Base-by-base conservation (phyloP, 495 filamentous ascomycete species). In the Cairneyella variabilis region DNA sequence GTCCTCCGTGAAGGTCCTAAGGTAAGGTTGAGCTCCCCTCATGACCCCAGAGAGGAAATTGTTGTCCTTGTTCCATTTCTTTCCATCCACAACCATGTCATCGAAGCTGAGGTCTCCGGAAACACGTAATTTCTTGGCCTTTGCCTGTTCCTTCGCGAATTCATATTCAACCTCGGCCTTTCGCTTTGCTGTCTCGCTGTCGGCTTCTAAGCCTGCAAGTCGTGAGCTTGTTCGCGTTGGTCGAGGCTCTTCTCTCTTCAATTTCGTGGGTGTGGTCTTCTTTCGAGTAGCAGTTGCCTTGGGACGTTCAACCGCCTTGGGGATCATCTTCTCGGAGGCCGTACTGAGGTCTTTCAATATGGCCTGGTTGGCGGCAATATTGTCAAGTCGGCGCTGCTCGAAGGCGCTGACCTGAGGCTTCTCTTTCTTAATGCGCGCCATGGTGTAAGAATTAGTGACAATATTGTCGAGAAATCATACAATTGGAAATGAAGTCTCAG, bases 41-140 rank as follows among this genome's bases (percentile, higher is more conserved):
- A 77, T 80, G 5, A 88, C 73, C 54, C 81, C 77, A 0, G 77
- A 73, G 12, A 79, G 48, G 68, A 76, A 78, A 40, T 76, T 66
- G 66, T 77, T 60, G 50, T 70, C 69, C 65, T 76, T 58, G 66
- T 74, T 71, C 72, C 72, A 79, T 57, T 84, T 84, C 61, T 84
- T 83, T 0, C 91, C 90, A 14, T 85, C 83, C 3, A 95, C 84
- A 30, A 90, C 73, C 61, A 95, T 89, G 54, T 92, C 87, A 23
- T 80, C 83, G 18, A 91, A 76, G 21, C 83, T 78, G 50, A 91
- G 74, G 30, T 86, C 82, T 14, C 83, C 90, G 4, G 79, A 80
- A 22, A 90, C 76, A 22, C 91, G 78, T 60, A 82, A 71, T 50
- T 82, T 79, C 73, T 95, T 96, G 2, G 78, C 81, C 34, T 75